phyloP scores from a whole-genome alignment of 306 rosid species.

The Pyrus betulifolia region DNA sequence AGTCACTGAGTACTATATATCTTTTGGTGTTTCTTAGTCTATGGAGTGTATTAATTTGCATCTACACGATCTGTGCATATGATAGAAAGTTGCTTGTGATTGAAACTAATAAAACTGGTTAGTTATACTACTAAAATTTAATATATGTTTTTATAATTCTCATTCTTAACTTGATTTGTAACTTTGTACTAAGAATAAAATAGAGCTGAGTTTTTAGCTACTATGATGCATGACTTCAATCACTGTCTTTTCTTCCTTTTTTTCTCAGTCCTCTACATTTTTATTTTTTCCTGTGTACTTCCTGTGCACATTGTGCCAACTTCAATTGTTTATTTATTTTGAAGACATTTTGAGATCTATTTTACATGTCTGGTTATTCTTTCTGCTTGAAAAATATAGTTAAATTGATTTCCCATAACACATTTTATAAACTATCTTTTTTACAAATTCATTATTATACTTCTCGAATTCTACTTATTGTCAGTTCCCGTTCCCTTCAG shows the following conservation, averaged over 20 bases:
- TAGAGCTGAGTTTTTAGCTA: background rate
- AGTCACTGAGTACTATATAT: background rate
- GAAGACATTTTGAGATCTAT: background rate
- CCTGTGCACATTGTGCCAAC: background rate
- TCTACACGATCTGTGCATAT: background rate
- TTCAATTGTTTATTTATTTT: background rate
- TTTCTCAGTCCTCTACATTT: no score
- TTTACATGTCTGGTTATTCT: background rate
- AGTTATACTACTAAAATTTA: background rate
- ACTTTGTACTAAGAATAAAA: background rate
- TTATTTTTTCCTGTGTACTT: background rate
- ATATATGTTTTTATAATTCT: background rate
- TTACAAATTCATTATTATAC: background rate
- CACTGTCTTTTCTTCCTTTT: background rate
- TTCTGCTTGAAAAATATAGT: background rate
- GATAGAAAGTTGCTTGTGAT: background rate
- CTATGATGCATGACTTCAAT: background rate
- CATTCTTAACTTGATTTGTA: background rate
- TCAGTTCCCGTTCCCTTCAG: slow-evolving; percentile 30
- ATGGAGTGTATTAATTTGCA: background rate
- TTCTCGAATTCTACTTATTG: slow-evolving; percentile 8
- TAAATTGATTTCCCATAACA: background rate
- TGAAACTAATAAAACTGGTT: background rate
- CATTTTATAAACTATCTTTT: background rate
- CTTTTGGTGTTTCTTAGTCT: background rate